phyloP scores from a whole-genome alignment of 1,284 basidiomycete genomes.

The Microbotryum saponariae region DNA sequence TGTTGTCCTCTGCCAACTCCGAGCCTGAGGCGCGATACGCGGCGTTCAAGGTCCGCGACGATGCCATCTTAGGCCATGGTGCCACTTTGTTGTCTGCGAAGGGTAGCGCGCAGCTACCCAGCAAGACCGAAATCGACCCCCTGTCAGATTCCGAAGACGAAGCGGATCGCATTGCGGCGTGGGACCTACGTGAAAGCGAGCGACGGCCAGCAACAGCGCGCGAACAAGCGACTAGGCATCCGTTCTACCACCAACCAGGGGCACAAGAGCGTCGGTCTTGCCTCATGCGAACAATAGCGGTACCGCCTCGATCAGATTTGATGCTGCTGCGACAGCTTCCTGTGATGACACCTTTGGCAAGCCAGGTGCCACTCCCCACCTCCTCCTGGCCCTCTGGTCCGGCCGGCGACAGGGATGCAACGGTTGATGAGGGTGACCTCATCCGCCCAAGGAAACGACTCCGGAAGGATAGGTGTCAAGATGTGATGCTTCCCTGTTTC shows the following conservation, averaged over 20 bases:
- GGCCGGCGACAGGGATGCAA: no score
- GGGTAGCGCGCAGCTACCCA: slow-evolving; percentile 5
- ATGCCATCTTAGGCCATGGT: slow-evolving; percentile 5
- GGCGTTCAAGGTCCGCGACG: slow-evolving; percentile 9
- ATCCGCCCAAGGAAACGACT: no score
- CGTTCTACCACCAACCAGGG: slow-evolving; percentile 4
- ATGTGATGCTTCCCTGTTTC: no score
- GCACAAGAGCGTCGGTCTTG: neutral
- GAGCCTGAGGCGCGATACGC: slow-evolving; percentile 10
- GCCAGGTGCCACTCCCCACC: no score
- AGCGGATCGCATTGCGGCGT: neutral
- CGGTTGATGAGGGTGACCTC: no score
- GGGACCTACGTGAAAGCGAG: neutral
- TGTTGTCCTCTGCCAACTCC: slow-evolving; percentile 12
- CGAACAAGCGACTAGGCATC: neutral
- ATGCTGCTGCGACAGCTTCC: slow-evolving; percentile 16
- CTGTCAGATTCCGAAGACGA: slow-evolving; percentile 24
- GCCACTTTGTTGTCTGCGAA: neutral
- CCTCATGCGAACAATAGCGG: slow-evolving; percentile 2
- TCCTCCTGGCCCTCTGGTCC: no score
- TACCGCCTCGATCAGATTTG: neutral
- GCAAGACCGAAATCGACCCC: slow-evolving; percentile 6
- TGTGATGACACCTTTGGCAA: no score
- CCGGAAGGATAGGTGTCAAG: no score
- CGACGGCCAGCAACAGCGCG: slow-evolving; percentile 3